These are phyloP conservation scores for Podospora conica DNA, from an alignment of 495 filamentous ascomycete species.

Conservation along the genomic window DNA sequence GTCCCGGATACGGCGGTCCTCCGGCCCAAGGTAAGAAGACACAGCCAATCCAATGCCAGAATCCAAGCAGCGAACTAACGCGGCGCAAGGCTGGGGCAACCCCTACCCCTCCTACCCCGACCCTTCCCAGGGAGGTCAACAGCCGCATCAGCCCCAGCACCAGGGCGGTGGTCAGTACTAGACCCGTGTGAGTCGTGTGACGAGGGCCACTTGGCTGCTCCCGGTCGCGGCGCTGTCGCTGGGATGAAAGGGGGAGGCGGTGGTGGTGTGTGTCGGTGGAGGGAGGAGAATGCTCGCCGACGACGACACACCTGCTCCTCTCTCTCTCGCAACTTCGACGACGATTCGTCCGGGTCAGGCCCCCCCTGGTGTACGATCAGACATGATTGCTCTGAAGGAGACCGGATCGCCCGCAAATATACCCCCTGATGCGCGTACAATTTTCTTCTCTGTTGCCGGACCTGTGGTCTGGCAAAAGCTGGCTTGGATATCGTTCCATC, in stretches of 20 bases:
- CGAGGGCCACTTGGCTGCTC: not conserved
- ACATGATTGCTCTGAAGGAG: conserved; percentile 17
- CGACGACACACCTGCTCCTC: not conserved
- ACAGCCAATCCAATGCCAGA: not conserved
- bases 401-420: conserved; percentile 6
- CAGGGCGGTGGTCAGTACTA: conserved; percentile 28
- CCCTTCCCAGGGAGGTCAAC: conserved; percentile 27
- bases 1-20: conserved; percentile 27
- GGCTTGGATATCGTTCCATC: not conserved
- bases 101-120: conserved; percentile 40
- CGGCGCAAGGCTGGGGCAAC: conserved; percentile 20
- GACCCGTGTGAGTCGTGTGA: conserved; percentile 5
- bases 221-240: not conserved
- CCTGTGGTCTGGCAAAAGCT: not conserved
- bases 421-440: conserved; percentile 6
- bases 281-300: not conserved
- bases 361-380: conserved; percentile 22
- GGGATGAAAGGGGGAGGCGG: not conserved
- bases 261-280: not conserved
- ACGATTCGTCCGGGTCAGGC: not conserved
- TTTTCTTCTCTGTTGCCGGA: conserved; percentile 1
- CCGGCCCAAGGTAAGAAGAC: conserved; percentile 37
- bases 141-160: conserved; percentile 28
- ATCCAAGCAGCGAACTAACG: conserved; percentile 14
- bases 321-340: not conserved